A percentile compares a stretch with the other conserved stretches of the same genome.
These are phyloP conservation scores for Boletellus ananas DNA, from an alignment of 768 basidiomycete species.

Conservation along the genomic window DNA sequence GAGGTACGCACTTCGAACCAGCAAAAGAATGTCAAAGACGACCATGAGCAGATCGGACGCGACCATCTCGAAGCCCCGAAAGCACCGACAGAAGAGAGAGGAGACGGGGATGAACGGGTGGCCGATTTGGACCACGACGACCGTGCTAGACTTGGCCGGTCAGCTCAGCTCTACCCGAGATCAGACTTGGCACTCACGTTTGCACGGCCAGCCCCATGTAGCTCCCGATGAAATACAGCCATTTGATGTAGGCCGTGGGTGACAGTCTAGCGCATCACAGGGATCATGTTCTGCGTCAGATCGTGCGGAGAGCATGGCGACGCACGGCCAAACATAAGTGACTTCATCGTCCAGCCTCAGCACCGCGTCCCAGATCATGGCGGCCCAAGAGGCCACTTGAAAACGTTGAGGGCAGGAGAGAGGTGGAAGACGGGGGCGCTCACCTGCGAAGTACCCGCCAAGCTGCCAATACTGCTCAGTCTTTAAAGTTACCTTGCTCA, in stretches of 20 bases:
- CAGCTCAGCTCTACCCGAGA: background rate
- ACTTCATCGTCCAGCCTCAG: constrained; percentile 18
- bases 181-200: constrained; percentile 6
- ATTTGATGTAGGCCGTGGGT: constrained; percentile 15
- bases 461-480: background rate
- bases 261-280: constrained; percentile 11
- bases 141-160: constrained; percentile 5
- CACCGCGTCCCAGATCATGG: constrained; percentile 21
- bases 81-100: constrained; percentile 9
- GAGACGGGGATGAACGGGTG: background rate
- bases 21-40: constrained; percentile 15
- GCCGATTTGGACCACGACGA: constrained; percentile 2
- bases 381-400: constrained; percentile 8
- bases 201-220: constrained; percentile 17
- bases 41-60: constrained; percentile 11
- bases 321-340: constrained; percentile 23
- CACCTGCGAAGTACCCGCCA: constrained; percentile 8
- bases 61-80: constrained; percentile 13
- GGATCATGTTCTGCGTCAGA: background rate
- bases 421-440: background rate
- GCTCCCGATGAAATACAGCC: constrained; percentile 26
- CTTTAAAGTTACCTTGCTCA: background rate
- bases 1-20: constrained; percentile 21
- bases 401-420: background rate
- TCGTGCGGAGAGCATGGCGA: background rate